Percentiles rank a stretch among this genome's conserved stretches.
These are phyloP conservation scores for Termitomyces heimii DNA, from an alignment of 768 basidiomycete species.

Conservation along the genomic window DNA sequence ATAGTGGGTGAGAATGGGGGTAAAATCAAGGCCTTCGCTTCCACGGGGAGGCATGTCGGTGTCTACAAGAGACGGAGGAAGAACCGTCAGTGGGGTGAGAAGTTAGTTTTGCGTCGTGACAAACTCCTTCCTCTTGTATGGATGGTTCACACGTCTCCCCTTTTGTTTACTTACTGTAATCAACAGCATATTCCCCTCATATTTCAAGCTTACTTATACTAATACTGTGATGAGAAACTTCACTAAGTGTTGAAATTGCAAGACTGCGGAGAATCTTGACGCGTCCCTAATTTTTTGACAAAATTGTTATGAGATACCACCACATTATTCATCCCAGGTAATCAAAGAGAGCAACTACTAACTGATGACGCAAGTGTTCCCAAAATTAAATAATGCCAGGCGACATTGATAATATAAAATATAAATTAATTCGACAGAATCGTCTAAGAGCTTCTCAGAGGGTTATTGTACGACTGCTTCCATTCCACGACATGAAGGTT, in stretches of 20 bases:
- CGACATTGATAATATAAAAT: too few species aligned
- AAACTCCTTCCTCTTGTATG: neutral
- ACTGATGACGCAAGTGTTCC: neutral
- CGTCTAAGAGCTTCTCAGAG: neutral
- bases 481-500: slow-evolving; percentile 31
- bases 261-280: neutral
- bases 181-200: neutral
- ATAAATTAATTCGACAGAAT: neutral
- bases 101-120: slow-evolving; percentile 6
- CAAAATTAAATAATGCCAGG: neutral
- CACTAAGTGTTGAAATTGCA: neutral
- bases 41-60: slow-evolving; percentile 46
- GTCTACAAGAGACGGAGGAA: slow-evolving; percentile 3
- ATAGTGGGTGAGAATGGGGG: slow-evolving; percentile 86
- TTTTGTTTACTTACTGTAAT: neutral
- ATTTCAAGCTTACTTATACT: neutral
- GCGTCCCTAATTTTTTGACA: neutral
- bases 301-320: neutral
- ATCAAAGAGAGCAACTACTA: neutral
- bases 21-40: slow-evolving; percentile 74
- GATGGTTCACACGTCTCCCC: neutral
- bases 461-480: slow-evolving; percentile 8
- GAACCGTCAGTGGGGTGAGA: neutral
- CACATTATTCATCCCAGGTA: neutral
- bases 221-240: neutral